phyloP scores from a whole-genome alignment of 345 rosid genomes.

The Adansonia digitata region DNA sequence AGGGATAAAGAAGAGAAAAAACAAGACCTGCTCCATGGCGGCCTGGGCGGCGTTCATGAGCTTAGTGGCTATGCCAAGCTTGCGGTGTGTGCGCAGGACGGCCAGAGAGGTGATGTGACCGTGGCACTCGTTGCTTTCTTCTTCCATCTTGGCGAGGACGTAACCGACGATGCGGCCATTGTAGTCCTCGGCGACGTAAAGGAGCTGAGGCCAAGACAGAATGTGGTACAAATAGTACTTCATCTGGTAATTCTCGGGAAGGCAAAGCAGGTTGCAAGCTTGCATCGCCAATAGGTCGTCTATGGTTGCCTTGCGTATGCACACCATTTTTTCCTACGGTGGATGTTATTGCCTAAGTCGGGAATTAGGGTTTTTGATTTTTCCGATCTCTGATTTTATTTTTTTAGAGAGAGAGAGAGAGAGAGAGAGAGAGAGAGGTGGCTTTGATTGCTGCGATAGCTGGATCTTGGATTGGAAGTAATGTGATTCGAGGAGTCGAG shows the following conservation, averaged over 20 bases:
- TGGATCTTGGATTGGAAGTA: constrained; percentile 70
- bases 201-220: constrained; percentile 99
- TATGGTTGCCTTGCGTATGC: constrained; percentile 93
- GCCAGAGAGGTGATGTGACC: constrained; percentile 99
- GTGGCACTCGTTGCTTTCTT: constrained; percentile 92
- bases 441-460: not conserved
- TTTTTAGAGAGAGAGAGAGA: too few relatives aligned
- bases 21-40: constrained; percentile 98
- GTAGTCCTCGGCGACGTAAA: constrained; percentile 96
- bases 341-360: not conserved
- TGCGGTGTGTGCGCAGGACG: constrained; percentile 93
- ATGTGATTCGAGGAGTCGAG: too few relatives aligned
- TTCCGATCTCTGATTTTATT: not conserved
- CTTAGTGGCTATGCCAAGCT: constrained; percentile 96
- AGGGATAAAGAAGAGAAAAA: too few relatives aligned
- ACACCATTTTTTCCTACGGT: constrained; percentile 48
- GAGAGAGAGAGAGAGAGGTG: too few relatives aligned
- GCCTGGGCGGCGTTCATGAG: constrained; percentile 98
- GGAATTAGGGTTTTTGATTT: not conserved
- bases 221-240: constrained; percentile 95
- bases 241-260: constrained; percentile 99
- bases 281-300: constrained; percentile 97
- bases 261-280: constrained; percentile 87
- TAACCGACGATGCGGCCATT: constrained; percentile 96
- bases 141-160: constrained; percentile 98